phyloP scores from a whole-genome alignment of 2,329 filamentous ascomycete species.

The Grosmannia clavigera region DNA sequence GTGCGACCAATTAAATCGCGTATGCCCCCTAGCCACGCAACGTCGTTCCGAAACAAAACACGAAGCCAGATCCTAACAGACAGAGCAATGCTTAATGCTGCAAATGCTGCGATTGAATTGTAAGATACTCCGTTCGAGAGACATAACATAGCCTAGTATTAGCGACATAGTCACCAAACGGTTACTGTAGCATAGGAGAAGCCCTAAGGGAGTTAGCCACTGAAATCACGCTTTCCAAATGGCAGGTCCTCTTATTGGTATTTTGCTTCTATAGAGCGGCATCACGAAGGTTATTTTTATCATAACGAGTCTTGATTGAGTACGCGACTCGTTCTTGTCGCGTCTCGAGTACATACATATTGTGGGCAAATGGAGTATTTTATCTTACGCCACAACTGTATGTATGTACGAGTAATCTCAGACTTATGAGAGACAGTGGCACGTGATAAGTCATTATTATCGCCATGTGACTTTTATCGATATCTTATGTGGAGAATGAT shows the following conservation, averaged over 20 bases:
- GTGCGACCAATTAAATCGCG: conserved; percentile 8
- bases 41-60: not conserved
- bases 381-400: not conserved
- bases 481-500: not conserved
- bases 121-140: no score
- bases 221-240: no score
- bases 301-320: not conserved
- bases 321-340: not conserved
- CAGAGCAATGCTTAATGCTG: not conserved
- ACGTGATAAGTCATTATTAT: not conserved
- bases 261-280: not conserved
- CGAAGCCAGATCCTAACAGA: not conserved
- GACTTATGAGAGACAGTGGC: not conserved
- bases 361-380: not conserved
- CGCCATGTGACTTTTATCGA: not conserved
- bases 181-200: no score
- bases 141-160: no score
- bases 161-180: no score
- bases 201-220: no score
- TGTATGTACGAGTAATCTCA: not conserved
- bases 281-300: not conserved
- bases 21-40: conserved; percentile 3
- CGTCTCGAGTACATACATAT: not conserved
- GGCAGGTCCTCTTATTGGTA: no score
- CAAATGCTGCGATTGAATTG: not conserved